Base-by-base conservation (phyloP, 148 eudicot species). In the Rhododendron molle region DNA sequence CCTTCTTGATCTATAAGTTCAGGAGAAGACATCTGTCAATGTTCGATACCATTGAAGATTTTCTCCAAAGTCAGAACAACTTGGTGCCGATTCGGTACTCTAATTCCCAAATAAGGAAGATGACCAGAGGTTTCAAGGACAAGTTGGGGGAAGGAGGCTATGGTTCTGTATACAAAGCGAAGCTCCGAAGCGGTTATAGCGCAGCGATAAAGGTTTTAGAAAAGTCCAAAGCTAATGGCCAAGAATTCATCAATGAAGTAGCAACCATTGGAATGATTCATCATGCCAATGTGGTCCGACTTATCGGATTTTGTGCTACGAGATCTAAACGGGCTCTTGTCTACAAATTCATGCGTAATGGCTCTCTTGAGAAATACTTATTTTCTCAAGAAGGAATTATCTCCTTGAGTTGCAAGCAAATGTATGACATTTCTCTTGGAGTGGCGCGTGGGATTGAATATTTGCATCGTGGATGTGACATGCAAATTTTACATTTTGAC, bases 181-280 rank as follows among this genome's bases (percentile, higher is more conserved):
- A 67, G 16, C 73, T 67, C 34, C 15, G 15, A 67, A 67, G 71
- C 4, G 73, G 34, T 3, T 67, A 67, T 18, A 10, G 0, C 9
- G 86, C 81, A 1, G 89, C 86, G 8, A 86, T 87, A n/a, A 87
- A 87, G 84, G n/a, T 84, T 20, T 80, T 87, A 83, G 81, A 18
- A 16, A 62, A 84, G 44, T 28, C 86, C 21, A 84, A 65, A 34
- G 40, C 84, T 5, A 84, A 78, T 38, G 84, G 81, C 50, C 89
- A 87, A 79, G 89, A 87, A 52, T 87, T 87, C 56, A 87, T 87
- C 44, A 84, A 76, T 72, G 89, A 87, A 80, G 89, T 83, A 49
- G 83, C 78, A 0, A 34, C 76, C 2, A 30, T 72, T 0, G 40
- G 76, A 32, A 65, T 28, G 73, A 67, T 67, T 67, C 88, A 87